Base-by-base conservation (phyloP, 257 asterid genomes). In the Fraxinus quadrangulata region DNA sequence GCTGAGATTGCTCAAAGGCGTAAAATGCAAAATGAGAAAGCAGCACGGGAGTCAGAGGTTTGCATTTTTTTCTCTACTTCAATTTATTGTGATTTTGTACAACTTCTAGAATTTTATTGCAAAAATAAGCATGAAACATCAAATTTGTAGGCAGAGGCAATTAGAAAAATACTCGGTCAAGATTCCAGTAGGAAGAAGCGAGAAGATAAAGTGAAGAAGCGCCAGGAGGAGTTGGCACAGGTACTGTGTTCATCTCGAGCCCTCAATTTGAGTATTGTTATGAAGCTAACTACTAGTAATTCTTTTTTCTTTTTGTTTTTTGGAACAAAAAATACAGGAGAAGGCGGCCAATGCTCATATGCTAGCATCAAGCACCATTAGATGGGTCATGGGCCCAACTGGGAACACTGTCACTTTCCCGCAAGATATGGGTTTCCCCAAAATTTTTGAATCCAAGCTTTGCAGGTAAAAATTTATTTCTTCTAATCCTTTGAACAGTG, bases 11-110 rank as follows among this genome's bases (percentile, higher is more conserved):
- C 97, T 70, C 93, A 96, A 87, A 93, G 96, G 85, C 96, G 99
- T 67, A 87, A 84, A 80, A 66, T 87, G 89, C 99, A 90, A 92
- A 88, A 84, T 37, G 97, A 93, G 86, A 96, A 96, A 84, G 99
- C 98, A 78, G 97, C 98, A 73, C 96, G 90, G 30, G 99, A 95
- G 85, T 92, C 96, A 21, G 97, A 96, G 99, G 99, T 95, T 78
- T 70, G 28, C 39, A 74, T n/a, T 72, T 73, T 74, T 66, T 45
- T 30, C 34, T 70, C 66, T 40, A 7, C 47, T 17, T 42, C 12
- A 2, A 61, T 72, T 70, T 63, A 26, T 72, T 65, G 8, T 24
- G 45, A 16, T 81, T 24, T 72, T 76, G 17, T 45, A 17, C 5
- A 3, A 63, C 40, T 70, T 73, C n/a, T 31, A 31, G 49, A 42